A percentile compares a stretch with the other conserved stretches of the same genome.
Evolutionary conservation across 306 rosid species (phyloP).

Genomic region (Cicer judaicum): DNA sequence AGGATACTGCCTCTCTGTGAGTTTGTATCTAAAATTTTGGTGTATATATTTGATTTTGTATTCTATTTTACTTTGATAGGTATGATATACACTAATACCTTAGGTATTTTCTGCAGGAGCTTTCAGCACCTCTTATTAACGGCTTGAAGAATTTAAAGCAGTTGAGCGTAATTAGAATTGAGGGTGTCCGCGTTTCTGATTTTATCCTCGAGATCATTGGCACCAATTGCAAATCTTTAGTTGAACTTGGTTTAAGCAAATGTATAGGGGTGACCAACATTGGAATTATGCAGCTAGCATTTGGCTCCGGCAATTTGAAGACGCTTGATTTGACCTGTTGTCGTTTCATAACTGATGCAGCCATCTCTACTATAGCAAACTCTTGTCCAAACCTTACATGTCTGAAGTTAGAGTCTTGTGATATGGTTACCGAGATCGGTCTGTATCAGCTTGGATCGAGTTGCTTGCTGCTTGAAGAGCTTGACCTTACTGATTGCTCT

Average conservation of each 20-base stretch:
- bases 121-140: slow-evolving; percentile 49
- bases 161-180: slow-evolving; percentile 56
- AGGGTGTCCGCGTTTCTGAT: slow-evolving; percentile 62
- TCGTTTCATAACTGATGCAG: slow-evolving; percentile 55
- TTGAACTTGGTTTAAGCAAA: slow-evolving; percentile 77
- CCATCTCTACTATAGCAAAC: slow-evolving; percentile 56
- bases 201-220: slow-evolving; percentile 51
- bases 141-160: slow-evolving; percentile 59
- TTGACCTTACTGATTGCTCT: slow-evolving; percentile 75
- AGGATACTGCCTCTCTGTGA: slow-evolving; percentile 58
- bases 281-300: slow-evolving; percentile 56
- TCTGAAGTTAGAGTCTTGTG: slow-evolving; percentile 70
- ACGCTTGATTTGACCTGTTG: slow-evolving; percentile 71
- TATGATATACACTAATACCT: slow-evolving; percentile 36
- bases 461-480: slow-evolving; percentile 62
- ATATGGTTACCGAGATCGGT: slow-evolving; percentile 60
- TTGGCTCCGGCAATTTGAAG: slow-evolving; percentile 61
- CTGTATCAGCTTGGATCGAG: slow-evolving; percentile 56
- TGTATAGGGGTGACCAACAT: slow-evolving; percentile 64
- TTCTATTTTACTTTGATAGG: slow-evolving; percentile 3
- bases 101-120: slow-evolving; percentile 51
- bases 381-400: slow-evolving; percentile 60
- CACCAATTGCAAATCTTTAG: slow-evolving; percentile 57
- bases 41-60: slow-evolving; percentile 22
- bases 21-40: slow-evolving; percentile 40